phyloP scores from a whole-genome alignment of 2,329 filamentous ascomycete genomes.

The Trichophyton mentagrophytes region DNA sequence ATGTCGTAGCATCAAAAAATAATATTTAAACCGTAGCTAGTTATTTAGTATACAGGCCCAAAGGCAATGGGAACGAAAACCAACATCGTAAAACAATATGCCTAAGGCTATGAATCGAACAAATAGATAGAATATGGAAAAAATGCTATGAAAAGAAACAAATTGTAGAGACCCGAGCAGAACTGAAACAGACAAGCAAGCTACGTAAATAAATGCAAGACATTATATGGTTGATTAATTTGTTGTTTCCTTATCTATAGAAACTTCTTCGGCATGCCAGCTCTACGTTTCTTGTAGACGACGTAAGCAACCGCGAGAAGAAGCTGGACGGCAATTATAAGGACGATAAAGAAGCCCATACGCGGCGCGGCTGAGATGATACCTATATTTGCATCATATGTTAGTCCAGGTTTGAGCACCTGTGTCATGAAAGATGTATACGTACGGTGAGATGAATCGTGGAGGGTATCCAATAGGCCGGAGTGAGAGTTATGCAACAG shows the following conservation, averaged over 20 bases:
- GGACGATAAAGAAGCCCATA: slow-evolving; percentile 51
- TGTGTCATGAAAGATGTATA: not conserved
- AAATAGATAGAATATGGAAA: not conserved
- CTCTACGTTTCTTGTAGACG: slow-evolving; percentile 66
- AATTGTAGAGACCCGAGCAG: not conserved
- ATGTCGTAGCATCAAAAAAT: not conserved
- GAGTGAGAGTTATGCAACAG: slow-evolving; percentile 42
- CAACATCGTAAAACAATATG: not conserved
- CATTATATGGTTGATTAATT: not conserved
- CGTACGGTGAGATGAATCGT: slow-evolving; percentile 40
- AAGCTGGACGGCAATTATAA: slow-evolving; percentile 63
- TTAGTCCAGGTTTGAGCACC: slow-evolving; percentile 13
- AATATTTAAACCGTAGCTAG: not conserved
- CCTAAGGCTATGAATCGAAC: not conserved
- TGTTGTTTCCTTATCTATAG: slow-evolving; percentile 38
- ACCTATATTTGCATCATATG: slow-evolving; percentile 24
- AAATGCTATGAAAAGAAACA: not conserved
- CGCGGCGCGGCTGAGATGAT: slow-evolving; percentile 43
- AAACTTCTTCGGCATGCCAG: slow-evolving; percentile 79
- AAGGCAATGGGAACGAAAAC: not conserved
- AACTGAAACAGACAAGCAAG: not conserved
- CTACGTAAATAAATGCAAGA: slow-evolving; percentile 1
- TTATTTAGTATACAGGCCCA: not conserved
- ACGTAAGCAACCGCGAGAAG: slow-evolving; percentile 57
- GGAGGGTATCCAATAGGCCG: slow-evolving; percentile 40